A percentile compares a stretch with the other conserved stretches of the same genome.
Evolutionary conservation across 2,329 filamentous ascomycete genomes (phyloP).

Genomic region (Curvularia spicifera): DNA sequence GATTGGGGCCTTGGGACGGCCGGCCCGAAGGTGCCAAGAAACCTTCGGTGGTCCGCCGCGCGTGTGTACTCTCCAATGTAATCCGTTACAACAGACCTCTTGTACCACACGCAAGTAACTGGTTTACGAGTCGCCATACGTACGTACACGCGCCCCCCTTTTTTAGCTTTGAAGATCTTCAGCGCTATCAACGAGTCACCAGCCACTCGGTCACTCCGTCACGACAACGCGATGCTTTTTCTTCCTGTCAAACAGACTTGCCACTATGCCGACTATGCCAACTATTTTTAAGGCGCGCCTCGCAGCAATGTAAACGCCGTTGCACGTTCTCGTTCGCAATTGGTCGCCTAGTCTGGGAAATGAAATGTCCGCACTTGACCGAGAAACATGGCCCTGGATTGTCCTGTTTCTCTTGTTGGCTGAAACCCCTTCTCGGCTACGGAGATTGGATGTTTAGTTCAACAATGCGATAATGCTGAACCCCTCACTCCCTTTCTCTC

Average conservation of each 20-base stretch:
- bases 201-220: background rate
- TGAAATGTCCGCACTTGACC: slow-evolving; percentile 11
- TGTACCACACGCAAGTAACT: slow-evolving; percentile 5
- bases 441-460: slow-evolving; percentile 14
- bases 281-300: slow-evolving; percentile 3
- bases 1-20: slow-evolving; percentile 5
- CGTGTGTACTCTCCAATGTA: background rate
- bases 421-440: background rate
- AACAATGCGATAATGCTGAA: slow-evolving; percentile 6
- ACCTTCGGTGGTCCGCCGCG: background rate
- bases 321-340: slow-evolving; percentile 15
- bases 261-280: background rate
- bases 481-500: background rate
- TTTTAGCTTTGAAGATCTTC: slow-evolving; percentile 1
- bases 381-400: background rate
- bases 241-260: background rate
- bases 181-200: slow-evolving; percentile 4
- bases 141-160: slow-evolving; percentile 3
- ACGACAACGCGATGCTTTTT: background rate
- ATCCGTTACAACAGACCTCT: background rate
- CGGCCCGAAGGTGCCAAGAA: slow-evolving; percentile 7
- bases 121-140: too few relatives aligned
- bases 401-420: background rate
- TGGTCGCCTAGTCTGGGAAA: slow-evolving; percentile 10
- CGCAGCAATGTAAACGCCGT: background rate